phyloP scores from a whole-genome alignment of 345 rosid genomes.

The Eucalyptus regnans region DNA sequence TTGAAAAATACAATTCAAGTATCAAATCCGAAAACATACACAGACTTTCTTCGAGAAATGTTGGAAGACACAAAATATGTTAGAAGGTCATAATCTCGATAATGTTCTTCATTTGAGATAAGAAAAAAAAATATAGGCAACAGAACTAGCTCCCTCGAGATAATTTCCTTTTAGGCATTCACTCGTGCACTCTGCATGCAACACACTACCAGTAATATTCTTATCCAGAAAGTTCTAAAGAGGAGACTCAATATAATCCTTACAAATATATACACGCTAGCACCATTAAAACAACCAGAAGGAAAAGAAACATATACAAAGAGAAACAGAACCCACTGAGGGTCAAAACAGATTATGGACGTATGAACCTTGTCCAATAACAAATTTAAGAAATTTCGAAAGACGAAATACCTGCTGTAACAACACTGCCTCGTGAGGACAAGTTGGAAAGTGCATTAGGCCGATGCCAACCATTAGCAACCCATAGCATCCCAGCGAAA shows the following conservation, averaged over 20 bases:
- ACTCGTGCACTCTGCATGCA: background rate
- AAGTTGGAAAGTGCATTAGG: slow-evolving; percentile 27
- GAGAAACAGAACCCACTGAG: background rate
- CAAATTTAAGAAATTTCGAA: background rate
- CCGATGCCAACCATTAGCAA: slow-evolving; percentile 39
- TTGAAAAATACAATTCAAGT: background rate
- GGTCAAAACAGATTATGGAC: background rate
- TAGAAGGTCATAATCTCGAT: background rate
- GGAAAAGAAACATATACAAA: background rate
- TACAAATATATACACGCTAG: background rate
- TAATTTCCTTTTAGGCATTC: background rate
- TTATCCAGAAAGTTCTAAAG: background rate
- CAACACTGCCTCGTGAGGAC: slow-evolving; percentile 26
- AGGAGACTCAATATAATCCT: background rate
- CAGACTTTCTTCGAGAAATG: background rate
- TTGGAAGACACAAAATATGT: background rate
- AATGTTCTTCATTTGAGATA: background rate
- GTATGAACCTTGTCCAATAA: background rate
- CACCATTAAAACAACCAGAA: background rate
- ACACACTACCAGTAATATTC: background rate
- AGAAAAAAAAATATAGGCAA: background rate
- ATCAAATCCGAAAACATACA: background rate
- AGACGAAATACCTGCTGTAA: slow-evolving; percentile 23
- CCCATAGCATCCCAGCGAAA: slow-evolving; percentile 35
- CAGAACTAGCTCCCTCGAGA: background rate